Conservation (phyloP, 2,329 filamentous ascomycete genomes). For the Neopestalotiopsis sp. region DNA sequence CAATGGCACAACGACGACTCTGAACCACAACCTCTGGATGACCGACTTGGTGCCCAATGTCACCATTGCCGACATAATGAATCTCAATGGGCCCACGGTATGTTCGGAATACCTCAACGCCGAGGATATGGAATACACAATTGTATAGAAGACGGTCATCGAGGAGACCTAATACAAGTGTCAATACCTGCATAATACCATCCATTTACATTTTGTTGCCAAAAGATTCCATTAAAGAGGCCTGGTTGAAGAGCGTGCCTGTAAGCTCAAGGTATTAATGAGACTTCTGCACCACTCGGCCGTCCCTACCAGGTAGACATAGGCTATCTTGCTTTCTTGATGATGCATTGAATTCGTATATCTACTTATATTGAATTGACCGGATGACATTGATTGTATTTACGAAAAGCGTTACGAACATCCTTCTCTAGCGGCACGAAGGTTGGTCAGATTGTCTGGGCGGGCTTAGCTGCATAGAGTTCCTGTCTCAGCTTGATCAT, state of each 20-base stretch:
- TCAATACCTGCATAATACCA: neutral
- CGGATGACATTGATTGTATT: no score
- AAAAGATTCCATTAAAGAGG: no score
- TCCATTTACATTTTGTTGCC: no score
- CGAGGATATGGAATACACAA: neutral
- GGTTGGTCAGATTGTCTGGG: neutral
- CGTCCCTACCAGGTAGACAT: no score
- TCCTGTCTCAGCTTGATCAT: neutral
- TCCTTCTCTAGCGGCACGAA: neutral
- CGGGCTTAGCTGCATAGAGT: neutral
- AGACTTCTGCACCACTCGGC: no score
- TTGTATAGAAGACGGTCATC: neutral
- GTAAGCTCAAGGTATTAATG: no score
- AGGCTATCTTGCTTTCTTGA: no score
- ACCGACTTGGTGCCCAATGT: slow-evolving; percentile 28
- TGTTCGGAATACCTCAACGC: slow-evolving; percentile 26
- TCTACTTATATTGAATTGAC: no score
- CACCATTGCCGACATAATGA: slow-evolving; percentile 33
- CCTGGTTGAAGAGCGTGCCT: no score
- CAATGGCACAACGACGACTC: slow-evolving; percentile 28
- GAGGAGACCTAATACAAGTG: neutral
- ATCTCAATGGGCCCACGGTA: slow-evolving; percentile 25
- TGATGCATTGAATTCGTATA: no score
- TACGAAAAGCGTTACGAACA: no score
- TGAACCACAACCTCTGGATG: slow-evolving; percentile 34